Base-by-base conservation (phyloP, 768 basidiomycete species). In the Phlebiopsis flavidoalba region DNA sequence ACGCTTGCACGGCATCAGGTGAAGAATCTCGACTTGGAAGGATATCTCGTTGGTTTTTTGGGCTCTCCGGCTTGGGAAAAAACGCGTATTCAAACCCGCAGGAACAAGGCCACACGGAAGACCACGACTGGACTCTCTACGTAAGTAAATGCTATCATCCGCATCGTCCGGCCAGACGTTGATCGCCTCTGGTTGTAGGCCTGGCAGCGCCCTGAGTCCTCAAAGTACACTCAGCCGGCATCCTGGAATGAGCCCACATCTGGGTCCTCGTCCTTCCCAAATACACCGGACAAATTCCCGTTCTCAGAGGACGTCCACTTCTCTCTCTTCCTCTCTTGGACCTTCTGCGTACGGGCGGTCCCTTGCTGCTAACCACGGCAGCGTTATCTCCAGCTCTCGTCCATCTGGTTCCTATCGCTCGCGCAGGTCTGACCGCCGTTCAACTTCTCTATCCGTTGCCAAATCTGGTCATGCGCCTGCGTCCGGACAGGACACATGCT, bases 1-100 rank as follows among this genome's bases (percentile, higher is more conserved):
- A 49, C 3, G 19, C 14, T 49, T 19, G n/a, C 15, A 21, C 14
- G 22, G n/a, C n/a, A 8, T 21, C 19, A 45, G 5, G 7, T 15
- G n/a, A 24, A 17, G 14, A 24, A 26, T 11, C 19, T 37, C 33
- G 35, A 24, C 21, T 5, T 62, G 36, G n/a, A 47, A 10, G 65
- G 65, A 3, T 70, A 69, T 51, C 57, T 69, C 17, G 66, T 69
- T n/a, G 70, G 70, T 24, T 63, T 58, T 15, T 58, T 69, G 17
- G 70, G 70, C 51, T 70, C 70, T 3, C 70, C 70, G 1, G 55
- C 59, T 3, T 70, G 70, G 70, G 70, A 70, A 53, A n/a, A 70
- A 31, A 68, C 67, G 14, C 64, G 58, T n/a, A 66, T 67, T 19
- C 35, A 57, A 12, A 59, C 60, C 8, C 66, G 65, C 12, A 43